These are phyloP conservation scores for Botrytis deweyae DNA, from an alignment of 2,329 filamentous ascomycete species.

Conservation along the genomic window DNA sequence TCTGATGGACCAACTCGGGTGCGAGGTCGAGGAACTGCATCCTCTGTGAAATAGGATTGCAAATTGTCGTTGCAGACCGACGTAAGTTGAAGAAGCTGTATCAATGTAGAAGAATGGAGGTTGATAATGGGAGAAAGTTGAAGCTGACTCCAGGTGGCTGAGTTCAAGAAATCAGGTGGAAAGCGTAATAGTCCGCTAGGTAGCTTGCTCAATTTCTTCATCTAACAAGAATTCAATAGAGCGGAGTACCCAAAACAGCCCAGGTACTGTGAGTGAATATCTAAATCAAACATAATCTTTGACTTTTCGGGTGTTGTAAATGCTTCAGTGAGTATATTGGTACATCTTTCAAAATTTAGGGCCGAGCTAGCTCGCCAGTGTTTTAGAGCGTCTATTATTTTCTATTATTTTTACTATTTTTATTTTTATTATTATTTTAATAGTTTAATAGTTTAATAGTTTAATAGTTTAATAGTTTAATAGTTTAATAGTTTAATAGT, in stretches of 20 bases:
- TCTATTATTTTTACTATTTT: no score
- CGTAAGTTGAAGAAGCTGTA: no score
- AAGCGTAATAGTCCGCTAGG: neutral
- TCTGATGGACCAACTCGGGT: neutral
- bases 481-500: no score
- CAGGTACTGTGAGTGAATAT: neutral
- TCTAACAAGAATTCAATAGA: neutral
- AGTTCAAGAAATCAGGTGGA: no score
- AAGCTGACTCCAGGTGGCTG: no score
- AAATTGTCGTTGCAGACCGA: no score
- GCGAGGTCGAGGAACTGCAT: neutral
- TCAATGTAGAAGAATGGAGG: neutral
- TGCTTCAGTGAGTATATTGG: neutral
- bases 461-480: no score
- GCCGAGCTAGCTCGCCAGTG: no score
- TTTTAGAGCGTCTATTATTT: no score
- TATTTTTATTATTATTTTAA: no score
- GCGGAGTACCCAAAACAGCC: neutral
- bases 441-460: no score
- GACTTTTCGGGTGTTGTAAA: neutral
- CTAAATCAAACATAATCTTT: neutral
- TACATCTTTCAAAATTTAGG: neutral
- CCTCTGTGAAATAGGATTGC: neutral
- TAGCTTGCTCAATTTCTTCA: no score
- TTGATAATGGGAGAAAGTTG: neutral